A percentile compares a stretch with the other conserved stretches of the same genome.
Conservation (phyloP, 768 basidiomycete genomes). For the Rossbeevera mucosa region DNA sequence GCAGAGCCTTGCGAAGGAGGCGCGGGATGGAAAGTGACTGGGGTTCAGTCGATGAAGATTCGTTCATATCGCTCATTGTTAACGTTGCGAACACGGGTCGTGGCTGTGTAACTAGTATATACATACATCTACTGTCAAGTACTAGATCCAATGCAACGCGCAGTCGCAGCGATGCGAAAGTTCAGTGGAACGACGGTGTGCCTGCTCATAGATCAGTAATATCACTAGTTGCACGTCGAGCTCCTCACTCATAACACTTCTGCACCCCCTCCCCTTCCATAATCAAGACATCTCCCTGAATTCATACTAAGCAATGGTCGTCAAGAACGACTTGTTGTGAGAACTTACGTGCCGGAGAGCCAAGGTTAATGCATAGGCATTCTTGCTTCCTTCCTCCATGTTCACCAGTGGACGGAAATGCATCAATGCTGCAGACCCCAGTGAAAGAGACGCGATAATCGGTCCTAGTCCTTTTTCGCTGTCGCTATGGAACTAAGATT, state of each 20-base stretch:
- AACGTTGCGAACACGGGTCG: background rate
- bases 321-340: background rate
- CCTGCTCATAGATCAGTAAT: conserved; percentile 34
- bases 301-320: conserved; percentile 4
- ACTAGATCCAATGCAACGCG: conserved; percentile 56
- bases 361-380: conserved; percentile 45
- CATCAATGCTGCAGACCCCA: conserved; percentile 77
- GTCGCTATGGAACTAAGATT: conserved; percentile 75
- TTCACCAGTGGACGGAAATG: conserved; percentile 57
- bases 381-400: conserved; percentile 28
- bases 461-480: conserved; percentile 70
- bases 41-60: background rate
- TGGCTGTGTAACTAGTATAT: conserved; percentile 14
- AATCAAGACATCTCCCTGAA: conserved; percentile 71
- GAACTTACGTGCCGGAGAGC: conserved; percentile 60
- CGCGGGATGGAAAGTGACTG: conserved; percentile 8
- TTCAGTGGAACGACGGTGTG: conserved; percentile 72
- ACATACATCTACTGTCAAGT: conserved; percentile 11
- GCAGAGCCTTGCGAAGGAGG: conserved; percentile 18
- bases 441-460: conserved; percentile 66
- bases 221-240: background rate
- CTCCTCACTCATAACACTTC: conserved; percentile 61
- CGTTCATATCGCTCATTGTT: conserved; percentile 6
- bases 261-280: conserved; percentile 74
- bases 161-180: conserved; percentile 78